Conservation (phyloP, 805 yeast species). For the Metschnikowia proteae region DNA sequence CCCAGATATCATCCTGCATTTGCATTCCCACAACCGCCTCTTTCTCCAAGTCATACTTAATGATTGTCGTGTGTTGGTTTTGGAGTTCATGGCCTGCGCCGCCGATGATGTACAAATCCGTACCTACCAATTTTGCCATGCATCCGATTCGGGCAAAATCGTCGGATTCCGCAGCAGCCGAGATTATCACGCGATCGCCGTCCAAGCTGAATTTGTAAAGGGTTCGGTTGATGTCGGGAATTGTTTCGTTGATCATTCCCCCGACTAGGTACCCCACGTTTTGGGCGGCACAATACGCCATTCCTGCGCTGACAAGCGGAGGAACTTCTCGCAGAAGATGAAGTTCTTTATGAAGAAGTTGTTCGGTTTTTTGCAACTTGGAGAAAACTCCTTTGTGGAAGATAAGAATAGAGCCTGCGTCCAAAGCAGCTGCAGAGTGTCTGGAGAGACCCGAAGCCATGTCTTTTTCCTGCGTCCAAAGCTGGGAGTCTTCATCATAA, state of each 20-base stretch:
- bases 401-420: slow-evolving; percentile 7
- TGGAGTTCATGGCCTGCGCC: slow-evolving; percentile 49
- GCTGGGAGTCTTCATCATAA: slow-evolving; percentile 7
- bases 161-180: slow-evolving; percentile 20
- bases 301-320: slow-evolving; percentile 28
- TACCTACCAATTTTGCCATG: slow-evolving; percentile 25
- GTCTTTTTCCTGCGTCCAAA: slow-evolving; percentile 40
- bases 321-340: neutral
- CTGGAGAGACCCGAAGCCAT: slow-evolving; percentile 22
- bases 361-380: neutral
- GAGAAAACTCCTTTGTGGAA: slow-evolving; percentile 12
- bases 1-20: slow-evolving; percentile 38
- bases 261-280: slow-evolving; percentile 45
- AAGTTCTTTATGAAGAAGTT: neutral
- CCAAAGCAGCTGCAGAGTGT: slow-evolving; percentile 10
- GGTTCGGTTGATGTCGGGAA: slow-evolving; percentile 29
- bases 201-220: slow-evolving; percentile 34
- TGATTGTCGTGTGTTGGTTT: slow-evolving; percentile 24
- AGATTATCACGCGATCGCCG: slow-evolving; percentile 10
- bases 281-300: slow-evolving; percentile 26
- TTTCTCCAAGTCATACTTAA: slow-evolving; percentile 27
- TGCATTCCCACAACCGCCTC: slow-evolving; percentile 4
- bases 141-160: slow-evolving; percentile 50
- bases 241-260: slow-evolving; percentile 34
- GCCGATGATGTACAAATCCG: slow-evolving; percentile 48